These are phyloP conservation scores for Sporothrix inflata DNA, from an alignment of 2,329 filamentous ascomycete species.

Conservation along the genomic window DNA sequence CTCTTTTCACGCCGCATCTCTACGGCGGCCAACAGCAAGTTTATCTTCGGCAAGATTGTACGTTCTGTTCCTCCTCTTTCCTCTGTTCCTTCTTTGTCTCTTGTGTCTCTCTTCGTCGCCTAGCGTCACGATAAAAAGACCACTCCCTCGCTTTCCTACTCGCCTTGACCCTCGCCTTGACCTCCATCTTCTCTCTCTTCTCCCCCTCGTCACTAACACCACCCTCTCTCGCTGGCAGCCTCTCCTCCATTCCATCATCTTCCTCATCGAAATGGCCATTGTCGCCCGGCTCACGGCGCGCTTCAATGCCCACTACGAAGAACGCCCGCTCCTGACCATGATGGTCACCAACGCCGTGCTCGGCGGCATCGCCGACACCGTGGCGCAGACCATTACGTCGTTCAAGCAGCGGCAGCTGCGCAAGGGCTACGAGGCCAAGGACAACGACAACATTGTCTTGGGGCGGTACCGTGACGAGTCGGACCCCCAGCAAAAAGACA, in stretches of 20 bases:
- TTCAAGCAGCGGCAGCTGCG: slow-evolving; percentile 69
- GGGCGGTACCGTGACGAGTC: slow-evolving; percentile 42
- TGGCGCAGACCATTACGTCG: slow-evolving; percentile 89
- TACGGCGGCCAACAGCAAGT: slow-evolving; percentile 70
- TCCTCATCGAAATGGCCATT: slow-evolving; percentile 86
- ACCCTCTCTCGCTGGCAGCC: slow-evolving; percentile 65
- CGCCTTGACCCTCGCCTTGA: background rate
- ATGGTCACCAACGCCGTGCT: slow-evolving; percentile 99
- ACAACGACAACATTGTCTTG: slow-evolving; percentile 17
- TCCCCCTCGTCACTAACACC: background rate
- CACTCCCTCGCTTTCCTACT: background rate
- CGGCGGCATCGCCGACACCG: slow-evolving; percentile 93
- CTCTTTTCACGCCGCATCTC: slow-evolving; percentile 62
- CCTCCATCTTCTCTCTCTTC: background rate
- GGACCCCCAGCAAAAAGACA: slow-evolving; percentile 49
- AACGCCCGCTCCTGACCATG: slow-evolving; percentile 92
- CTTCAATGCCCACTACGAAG: slow-evolving; percentile 93
- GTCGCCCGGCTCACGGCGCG: slow-evolving; percentile 79
- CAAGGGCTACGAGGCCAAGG: slow-evolving; percentile 58
- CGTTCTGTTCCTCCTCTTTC: slow-evolving; percentile 7
- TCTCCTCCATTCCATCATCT: slow-evolving; percentile 80
- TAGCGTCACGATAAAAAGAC: background rate
- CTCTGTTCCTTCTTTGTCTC: background rate
- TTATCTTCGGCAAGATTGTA: slow-evolving; percentile 74
- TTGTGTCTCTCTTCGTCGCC: background rate